Conservation (phyloP, 768 basidiomycete species). For the Floccularia luteovirens region DNA sequence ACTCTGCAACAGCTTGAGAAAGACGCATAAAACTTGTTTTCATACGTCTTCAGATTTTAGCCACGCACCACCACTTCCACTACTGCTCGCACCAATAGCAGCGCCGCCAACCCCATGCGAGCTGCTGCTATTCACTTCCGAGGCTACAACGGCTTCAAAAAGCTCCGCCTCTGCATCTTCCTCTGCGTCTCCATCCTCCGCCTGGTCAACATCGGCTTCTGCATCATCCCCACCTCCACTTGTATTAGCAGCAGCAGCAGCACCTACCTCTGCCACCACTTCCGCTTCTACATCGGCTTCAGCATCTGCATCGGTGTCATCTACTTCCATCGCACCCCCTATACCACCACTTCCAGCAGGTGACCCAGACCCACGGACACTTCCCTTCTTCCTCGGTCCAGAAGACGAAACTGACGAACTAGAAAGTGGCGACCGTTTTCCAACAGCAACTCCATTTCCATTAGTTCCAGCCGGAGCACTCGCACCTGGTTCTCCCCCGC, state of each 20-base stretch:
- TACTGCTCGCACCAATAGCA: too few species aligned
- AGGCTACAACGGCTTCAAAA: conserved; percentile 43
- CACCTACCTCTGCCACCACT: conserved; percentile 4
- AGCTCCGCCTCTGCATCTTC: conserved; percentile 30
- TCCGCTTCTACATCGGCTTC: conserved; percentile 9
- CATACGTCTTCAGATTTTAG: too few species aligned
- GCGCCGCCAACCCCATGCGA: too few species aligned
- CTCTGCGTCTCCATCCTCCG: conserved; percentile 14
- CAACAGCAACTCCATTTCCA: neutral
- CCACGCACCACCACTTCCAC: too few species aligned
- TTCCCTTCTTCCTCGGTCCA: neutral
- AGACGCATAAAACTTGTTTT: too few species aligned
- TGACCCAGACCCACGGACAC: neutral
- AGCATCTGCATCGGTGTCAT: conserved; percentile 10
- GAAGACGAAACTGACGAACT: neutral
- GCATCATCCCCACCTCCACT: conserved; percentile 8
- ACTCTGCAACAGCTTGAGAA: too few species aligned
- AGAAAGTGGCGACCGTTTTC: neutral
- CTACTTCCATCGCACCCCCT: conserved; percentile 1
- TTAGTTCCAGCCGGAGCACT: neutral
- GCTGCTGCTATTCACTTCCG: conserved; percentile 32
- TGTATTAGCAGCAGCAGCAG: conserved; percentile 15
- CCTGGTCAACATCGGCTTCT: conserved; percentile 13
- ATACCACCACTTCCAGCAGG: too few species aligned
- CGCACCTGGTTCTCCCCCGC: too few species aligned